Base-by-base conservation (phyloP, 2,329 filamentous ascomycete species). In the Septoria petroselini region DNA sequence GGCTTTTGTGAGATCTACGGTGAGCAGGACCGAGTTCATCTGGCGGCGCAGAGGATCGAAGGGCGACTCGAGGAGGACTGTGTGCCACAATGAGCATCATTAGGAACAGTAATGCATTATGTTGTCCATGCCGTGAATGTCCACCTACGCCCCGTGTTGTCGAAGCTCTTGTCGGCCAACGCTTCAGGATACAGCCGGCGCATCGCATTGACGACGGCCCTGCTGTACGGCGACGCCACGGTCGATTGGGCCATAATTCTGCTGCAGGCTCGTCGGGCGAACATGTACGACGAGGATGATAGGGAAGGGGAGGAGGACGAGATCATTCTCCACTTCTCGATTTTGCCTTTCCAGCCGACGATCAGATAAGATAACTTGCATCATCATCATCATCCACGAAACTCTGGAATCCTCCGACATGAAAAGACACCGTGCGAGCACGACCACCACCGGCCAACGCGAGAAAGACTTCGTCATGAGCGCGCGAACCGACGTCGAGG, bases 121-220 rank as follows among this genome's bases (percentile, higher is more conserved):
- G n/a, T n/a, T n/a, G n/a, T n/a, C n/a, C n/a, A n/a, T n/a, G n/a
- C n/a, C n/a, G n/a, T n/a, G n/a, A n/a, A n/a, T 21, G 27, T 4
- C 17, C 14, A 43, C 54, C 35, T 38, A 81, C 80, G 69, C 47
- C 93, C 93, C n/a, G 94, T 95, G 65, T 98, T 98, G 68, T 98
- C 93, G 79, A 91, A 98, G 58, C 86, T 83, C 61, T 84, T 85
- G 66, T 97, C 93, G 7, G 93, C 93, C 34, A 96, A 76, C 53
- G 83, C 82, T 66, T 94, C 88, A 0, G 93, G 93, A 67, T 95
- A 98, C 85, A 95, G 75, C 68, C 80, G 84, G 64, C 80, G 81
- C 86, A 95, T 91, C 7, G 88, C 84, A 61, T 76, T 75, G 50
- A 94, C 85, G 41, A 94, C 89, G 7, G 80, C 79, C 64, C 72